These are phyloP conservation scores for Diutina neorugosa DNA, from an alignment of 1,139 yeast genomes.

Conservation along the genomic window DNA sequence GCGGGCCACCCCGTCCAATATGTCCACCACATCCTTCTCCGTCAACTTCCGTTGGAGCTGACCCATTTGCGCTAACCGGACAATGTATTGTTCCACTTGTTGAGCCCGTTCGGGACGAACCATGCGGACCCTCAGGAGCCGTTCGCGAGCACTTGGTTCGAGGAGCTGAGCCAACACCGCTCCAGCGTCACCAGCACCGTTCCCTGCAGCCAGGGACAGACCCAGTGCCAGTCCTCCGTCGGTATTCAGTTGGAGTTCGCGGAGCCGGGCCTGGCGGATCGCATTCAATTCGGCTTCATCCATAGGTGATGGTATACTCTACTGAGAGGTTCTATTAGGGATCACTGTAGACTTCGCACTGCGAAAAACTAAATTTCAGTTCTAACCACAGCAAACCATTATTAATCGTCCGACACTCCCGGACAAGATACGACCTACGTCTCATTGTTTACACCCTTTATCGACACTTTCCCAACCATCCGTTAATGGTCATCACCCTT, in stretches of 20 bases:
- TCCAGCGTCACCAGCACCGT: conserved; percentile 6
- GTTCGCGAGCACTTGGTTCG: conserved; percentile 75
- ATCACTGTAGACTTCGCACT: too few relatives aligned
- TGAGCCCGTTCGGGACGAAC: conserved; percentile 88
- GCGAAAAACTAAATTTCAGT: not conserved
- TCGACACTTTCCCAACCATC: too few relatives aligned
- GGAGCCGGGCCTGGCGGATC: conserved; percentile 76
- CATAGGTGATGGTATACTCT: too few relatives aligned
- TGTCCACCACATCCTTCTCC: conserved; percentile 72
- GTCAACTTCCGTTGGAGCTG: conserved; percentile 58
- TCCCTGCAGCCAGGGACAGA: conserved; percentile 6
- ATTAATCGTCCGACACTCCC: not conserved
- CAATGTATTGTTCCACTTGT: conserved; percentile 75
- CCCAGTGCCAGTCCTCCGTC: conserved; percentile 14
- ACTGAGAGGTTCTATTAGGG: too few relatives aligned
- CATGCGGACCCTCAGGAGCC: conserved; percentile 74
- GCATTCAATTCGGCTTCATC: conserved; percentile 80
- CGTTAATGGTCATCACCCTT: too few relatives aligned
- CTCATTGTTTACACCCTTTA: too few relatives aligned
- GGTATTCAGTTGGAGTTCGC: conserved; percentile 58
- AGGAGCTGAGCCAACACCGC: conserved; percentile 47
- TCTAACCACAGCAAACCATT: not conserved
- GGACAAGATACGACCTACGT: not conserved
- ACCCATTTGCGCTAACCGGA: conserved; percentile 69
- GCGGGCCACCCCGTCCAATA: conserved; percentile 72